Percentiles rank a stretch among this genome's conserved stretches.
phyloP scores from a whole-genome alignment of 164 flowering plant genomes.

The Litsea cubeba region DNA sequence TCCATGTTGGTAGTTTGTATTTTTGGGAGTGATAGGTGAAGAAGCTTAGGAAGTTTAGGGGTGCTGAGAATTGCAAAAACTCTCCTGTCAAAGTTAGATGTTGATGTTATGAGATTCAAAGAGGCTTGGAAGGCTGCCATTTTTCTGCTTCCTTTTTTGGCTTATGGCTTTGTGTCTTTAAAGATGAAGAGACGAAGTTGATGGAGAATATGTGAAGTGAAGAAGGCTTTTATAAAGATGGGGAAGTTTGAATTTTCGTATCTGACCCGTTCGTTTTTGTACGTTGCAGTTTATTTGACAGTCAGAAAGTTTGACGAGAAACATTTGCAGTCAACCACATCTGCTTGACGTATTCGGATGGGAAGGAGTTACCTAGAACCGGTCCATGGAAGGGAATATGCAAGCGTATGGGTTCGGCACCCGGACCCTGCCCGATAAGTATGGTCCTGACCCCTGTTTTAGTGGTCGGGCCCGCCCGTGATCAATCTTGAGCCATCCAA shows the following conservation, averaged over 20 bases:
- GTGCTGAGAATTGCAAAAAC: neutral
- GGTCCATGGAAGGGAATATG: neutral
- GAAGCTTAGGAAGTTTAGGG: neutral
- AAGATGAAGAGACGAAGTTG: neutral
- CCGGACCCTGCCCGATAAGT: neutral
- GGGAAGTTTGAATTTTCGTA: neutral
- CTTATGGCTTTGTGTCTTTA: neutral
- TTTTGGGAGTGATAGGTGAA: slow-evolving; percentile 12
- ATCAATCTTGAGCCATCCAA: too few species aligned
- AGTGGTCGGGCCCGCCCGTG: too few species aligned
- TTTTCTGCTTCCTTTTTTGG: neutral
- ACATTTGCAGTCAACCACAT: neutral
- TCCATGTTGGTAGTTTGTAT: slow-evolving; percentile 13
- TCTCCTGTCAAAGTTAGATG: neutral
- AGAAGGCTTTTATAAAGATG: neutral
- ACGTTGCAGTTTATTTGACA: neutral
- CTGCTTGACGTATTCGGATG: neutral
- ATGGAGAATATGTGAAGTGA: neutral
- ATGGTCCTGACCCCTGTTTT: neutral
- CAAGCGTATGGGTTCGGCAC: neutral
- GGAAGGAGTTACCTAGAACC: neutral
- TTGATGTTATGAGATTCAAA: neutral
- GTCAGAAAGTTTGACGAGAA: neutral
- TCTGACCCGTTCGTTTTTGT: too few species aligned
- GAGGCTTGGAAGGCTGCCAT: neutral